These are phyloP conservation scores for Sporobolomyces pararoseus DNA, from an alignment of 768 basidiomycete species.

Conservation along the genomic window DNA sequence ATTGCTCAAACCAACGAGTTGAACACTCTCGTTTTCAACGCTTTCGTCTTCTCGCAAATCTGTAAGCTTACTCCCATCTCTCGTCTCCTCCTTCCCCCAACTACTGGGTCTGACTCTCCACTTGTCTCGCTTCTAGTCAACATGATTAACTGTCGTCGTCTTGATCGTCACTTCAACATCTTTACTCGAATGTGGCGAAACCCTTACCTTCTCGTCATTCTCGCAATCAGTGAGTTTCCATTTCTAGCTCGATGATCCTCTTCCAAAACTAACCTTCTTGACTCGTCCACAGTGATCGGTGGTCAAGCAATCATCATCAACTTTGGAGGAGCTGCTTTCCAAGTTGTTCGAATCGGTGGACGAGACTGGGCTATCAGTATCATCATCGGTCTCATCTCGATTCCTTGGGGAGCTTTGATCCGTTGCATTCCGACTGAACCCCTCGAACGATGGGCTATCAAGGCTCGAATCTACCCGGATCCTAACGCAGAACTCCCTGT, in stretches of 20 bases:
- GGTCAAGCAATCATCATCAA: conserved; percentile 85
- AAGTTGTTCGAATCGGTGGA: conserved; percentile 71
- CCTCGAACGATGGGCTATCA: conserved; percentile 63
- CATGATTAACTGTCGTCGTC: conserved; percentile 80
- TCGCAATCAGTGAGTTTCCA: conserved; percentile 65
- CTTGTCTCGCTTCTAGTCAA: conserved; percentile 28
- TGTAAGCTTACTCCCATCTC: conserved; percentile 47
- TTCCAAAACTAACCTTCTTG: background rate
- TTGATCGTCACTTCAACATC: conserved; percentile 82
- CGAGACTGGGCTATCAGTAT: conserved; percentile 92
- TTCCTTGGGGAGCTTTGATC: conserved; percentile 79
- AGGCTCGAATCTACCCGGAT: conserved; percentile 61
- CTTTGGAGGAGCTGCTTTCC: conserved; percentile 85
- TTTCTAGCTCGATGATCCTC: background rate
- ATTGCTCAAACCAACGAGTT: conserved; percentile 45
- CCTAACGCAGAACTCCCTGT: conserved; percentile 61
- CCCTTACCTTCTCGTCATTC: conserved; percentile 77
- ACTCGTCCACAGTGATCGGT: conserved; percentile 63
- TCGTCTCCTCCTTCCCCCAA: no score
- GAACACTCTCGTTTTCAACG: conserved; percentile 84
- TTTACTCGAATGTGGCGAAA: conserved; percentile 78
- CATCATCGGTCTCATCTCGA: conserved; percentile 76
- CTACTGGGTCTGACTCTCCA: background rate
- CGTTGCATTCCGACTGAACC: conserved; percentile 73
- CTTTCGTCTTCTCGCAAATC: conserved; percentile 97